These are phyloP conservation scores for Mucor piriformis DNA, from an alignment of 371 early-diverging fungal species.

Conservation along the genomic window DNA sequence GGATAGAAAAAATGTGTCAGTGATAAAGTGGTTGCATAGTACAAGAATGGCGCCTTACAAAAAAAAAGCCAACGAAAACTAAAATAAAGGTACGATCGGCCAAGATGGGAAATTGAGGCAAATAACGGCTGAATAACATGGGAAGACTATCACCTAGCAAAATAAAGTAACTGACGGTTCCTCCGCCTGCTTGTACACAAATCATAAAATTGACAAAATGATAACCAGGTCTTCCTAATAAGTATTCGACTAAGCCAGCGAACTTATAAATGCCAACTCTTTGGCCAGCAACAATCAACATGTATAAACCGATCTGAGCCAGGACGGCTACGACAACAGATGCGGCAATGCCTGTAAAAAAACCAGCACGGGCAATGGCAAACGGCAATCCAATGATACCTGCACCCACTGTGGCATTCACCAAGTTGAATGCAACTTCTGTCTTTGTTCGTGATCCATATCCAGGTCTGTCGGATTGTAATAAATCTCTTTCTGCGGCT, in stretches of 20 bases:
- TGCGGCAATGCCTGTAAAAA: conserved; percentile 51
- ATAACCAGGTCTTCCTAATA: conserved; percentile 55
- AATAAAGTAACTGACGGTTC: conserved; percentile 55
- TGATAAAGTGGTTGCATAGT: not conserved
- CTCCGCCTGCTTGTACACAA: conserved; percentile 54
- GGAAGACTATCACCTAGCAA: conserved; percentile 65
- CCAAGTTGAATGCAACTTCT: conserved; percentile 58
- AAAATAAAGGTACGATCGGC: conserved; percentile 47
- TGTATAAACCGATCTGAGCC: conserved; percentile 55
- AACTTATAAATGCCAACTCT: conserved; percentile 54
- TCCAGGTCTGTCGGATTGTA: conserved; percentile 51
- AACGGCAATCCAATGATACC: conserved; percentile 56
- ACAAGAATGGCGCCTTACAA: conserved; percentile 27
- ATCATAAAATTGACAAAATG: conserved; percentile 57
- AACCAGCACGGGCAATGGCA: conserved; percentile 57
- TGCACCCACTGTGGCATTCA: conserved; percentile 66
- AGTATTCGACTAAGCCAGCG: conserved; percentile 55
- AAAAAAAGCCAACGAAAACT: conserved; percentile 37
- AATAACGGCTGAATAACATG: conserved; percentile 45
- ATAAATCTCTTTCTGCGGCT: conserved; percentile 42
- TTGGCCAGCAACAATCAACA: conserved; percentile 58
- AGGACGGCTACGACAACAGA: conserved; percentile 53
- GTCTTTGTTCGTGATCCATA: conserved; percentile 41
- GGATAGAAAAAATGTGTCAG: not conserved
- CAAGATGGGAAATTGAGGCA: conserved; percentile 39